Evolutionary conservation across 345 rosid species (phyloP).

Genomic region (Salix caprea): DNA sequence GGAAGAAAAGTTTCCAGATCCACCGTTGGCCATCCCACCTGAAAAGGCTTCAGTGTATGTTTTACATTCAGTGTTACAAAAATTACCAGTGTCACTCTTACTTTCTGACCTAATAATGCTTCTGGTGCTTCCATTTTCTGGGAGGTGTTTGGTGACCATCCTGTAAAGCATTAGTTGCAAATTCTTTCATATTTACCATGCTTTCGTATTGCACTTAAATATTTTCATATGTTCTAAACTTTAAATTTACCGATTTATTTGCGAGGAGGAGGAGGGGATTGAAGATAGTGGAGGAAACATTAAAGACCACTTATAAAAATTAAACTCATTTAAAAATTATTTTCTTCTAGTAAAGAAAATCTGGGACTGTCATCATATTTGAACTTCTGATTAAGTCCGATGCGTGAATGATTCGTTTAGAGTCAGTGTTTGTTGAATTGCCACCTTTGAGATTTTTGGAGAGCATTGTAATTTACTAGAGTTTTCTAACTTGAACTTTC

Average conservation of each 20-base stretch:
- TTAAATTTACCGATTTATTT: too few relatives aligned
- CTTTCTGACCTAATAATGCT: not conserved
- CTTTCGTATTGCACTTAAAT: not conserved
- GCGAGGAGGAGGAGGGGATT: not conserved
- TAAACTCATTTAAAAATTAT: not conserved
- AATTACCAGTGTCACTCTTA: not conserved
- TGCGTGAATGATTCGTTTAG: not conserved
- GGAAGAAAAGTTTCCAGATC: constrained; percentile 86
- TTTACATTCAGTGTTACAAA: not conserved
- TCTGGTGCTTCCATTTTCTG: not conserved
- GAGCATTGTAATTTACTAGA: too few relatives aligned
- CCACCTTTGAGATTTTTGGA: not conserved
- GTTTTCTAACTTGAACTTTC: not conserved
- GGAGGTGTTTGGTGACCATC: not conserved
- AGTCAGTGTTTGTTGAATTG: too few relatives aligned
- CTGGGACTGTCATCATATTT: not conserved
- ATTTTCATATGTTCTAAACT: not conserved
- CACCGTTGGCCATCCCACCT: constrained; percentile 67
- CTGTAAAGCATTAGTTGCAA: not conserved
- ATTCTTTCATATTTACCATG: not conserved
- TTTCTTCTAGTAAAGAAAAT: not conserved
- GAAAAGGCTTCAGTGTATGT: constrained; percentile 84
- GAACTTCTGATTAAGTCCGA: not conserved
- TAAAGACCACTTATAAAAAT: not conserved
- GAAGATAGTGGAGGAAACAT: not conserved